Evolutionary conservation across 176 grass and related monocot genomes (phyloP).

Genomic region (Cocos nucifera): DNA sequence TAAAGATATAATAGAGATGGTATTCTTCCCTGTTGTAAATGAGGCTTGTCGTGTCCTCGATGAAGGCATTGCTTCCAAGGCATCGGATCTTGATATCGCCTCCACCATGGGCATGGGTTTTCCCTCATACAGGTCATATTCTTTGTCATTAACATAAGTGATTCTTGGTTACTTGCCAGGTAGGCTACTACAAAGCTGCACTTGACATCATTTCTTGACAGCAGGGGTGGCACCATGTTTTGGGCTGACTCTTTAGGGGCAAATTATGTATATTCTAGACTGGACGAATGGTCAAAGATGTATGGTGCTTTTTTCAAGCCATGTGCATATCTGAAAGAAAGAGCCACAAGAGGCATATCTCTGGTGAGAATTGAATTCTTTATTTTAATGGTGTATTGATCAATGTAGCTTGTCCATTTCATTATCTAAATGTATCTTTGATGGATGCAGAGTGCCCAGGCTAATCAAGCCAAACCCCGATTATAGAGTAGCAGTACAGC

Average conservation of each 20-base stretch:
- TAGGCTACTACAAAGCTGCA: background rate
- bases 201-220: conserved; percentile 5
- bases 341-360: conserved; percentile 67
- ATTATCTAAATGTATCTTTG: background rate
- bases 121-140: conserved; percentile 65
- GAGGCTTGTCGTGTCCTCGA: conserved; percentile 5
- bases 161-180: background rate
- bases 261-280: conserved; percentile 62
- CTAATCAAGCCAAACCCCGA: conserved; percentile 43
- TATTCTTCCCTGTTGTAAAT: conserved; percentile 6
- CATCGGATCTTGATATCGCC: conserved; percentile 1
- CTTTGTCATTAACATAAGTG: background rate
- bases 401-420: background rate
- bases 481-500: conserved; percentile 18
- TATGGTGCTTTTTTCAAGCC: conserved; percentile 80
- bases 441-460: conserved; percentile 54
- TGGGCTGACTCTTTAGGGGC: conserved; percentile 79
- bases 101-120: conserved; percentile 79
- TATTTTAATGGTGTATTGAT: background rate
- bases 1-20: conserved; percentile 8
- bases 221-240: conserved; percentile 74
- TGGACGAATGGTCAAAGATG: conserved; percentile 65
- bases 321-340: conserved; percentile 59
- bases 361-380: conserved; percentile 45
- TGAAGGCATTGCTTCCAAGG: conserved; percentile 9